phyloP scores from a whole-genome alignment of 129 eudicot genomes.

The Artemisia annua region DNA sequence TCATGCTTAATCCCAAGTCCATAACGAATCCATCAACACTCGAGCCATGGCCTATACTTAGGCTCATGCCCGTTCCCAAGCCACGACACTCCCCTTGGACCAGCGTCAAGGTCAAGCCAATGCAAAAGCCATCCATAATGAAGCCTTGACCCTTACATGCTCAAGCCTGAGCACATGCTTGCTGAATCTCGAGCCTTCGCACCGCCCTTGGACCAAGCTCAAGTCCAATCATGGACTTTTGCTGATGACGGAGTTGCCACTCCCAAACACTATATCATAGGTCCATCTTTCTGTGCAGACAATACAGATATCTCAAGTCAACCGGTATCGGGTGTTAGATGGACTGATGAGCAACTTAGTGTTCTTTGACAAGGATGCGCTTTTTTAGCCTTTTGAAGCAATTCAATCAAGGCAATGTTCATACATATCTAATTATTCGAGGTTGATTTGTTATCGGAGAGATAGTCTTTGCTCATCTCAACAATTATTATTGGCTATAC shows the following conservation, averaged over 20 bases:
- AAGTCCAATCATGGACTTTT: not conserved
- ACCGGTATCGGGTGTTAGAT: not conserved
- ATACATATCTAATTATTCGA: not conserved
- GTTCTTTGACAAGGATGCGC: not conserved
- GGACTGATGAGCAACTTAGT: slow-evolving; percentile 9
- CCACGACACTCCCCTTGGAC: too few relatives aligned
- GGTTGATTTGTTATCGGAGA: not conserved
- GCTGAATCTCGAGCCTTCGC: not conserved
- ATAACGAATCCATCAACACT: too few relatives aligned
- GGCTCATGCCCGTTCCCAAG: too few relatives aligned
- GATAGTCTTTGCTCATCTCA: too few relatives aligned
- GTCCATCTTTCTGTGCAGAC: not conserved
- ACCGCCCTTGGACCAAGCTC: not conserved
- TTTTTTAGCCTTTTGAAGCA: too few relatives aligned
- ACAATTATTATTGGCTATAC: too few relatives aligned
- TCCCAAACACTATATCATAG: not conserved
- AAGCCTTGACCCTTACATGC: not conserved
- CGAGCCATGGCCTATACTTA: too few relatives aligned
- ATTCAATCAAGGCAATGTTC: not conserved
- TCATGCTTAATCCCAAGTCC: too few relatives aligned
- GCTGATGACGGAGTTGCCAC: not conserved
- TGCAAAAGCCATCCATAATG: too few relatives aligned
- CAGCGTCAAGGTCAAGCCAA: not conserved
- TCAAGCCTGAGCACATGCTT: not conserved
- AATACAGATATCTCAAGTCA: not conserved